These are phyloP conservation scores for Penicillium herquei DNA, from an alignment of 495 filamentous ascomycete species.

Conservation along the genomic window DNA sequence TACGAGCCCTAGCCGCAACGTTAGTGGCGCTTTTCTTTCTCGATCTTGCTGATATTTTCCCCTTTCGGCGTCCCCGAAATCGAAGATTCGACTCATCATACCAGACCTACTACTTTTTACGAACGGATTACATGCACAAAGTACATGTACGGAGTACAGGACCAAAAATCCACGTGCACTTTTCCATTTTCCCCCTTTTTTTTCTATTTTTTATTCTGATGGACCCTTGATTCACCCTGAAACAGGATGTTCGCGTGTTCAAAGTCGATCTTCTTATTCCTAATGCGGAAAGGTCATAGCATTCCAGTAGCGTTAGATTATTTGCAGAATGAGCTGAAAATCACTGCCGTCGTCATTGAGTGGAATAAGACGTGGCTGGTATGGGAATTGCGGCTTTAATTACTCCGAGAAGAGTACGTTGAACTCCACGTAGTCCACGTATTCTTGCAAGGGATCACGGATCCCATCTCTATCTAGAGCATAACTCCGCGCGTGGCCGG, in stretches of 20 bases:
- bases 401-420: background rate
- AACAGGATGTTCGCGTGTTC: constrained; percentile 14
- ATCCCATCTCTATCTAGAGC: background rate
- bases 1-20: no score
- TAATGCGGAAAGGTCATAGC: constrained; percentile 4
- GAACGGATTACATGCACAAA: background rate
- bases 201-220: no score
- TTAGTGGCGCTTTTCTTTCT: background rate
- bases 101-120: background rate
- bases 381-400: constrained; percentile 11
- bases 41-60: constrained; percentile 10
- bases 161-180: constrained; percentile 15
- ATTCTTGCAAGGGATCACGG: constrained; percentile 2
- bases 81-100: constrained; percentile 19
- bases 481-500: constrained; percentile 18
- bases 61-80: background rate
- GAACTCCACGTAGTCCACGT: background rate
- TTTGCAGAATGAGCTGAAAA: constrained; percentile 13
- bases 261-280: constrained; percentile 6
- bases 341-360: constrained; percentile 2
- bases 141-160: background rate
- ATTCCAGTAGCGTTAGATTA: constrained; percentile 15
- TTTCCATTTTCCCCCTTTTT: constrained; percentile 9
- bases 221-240: constrained; percentile 13
- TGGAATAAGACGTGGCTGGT: constrained; percentile 15